Evolutionary conservation across 116 monocot genomes (phyloP), one percentile per base, ranked within the genome.

Genomic region (Dioscorea cayenensis): DNA sequence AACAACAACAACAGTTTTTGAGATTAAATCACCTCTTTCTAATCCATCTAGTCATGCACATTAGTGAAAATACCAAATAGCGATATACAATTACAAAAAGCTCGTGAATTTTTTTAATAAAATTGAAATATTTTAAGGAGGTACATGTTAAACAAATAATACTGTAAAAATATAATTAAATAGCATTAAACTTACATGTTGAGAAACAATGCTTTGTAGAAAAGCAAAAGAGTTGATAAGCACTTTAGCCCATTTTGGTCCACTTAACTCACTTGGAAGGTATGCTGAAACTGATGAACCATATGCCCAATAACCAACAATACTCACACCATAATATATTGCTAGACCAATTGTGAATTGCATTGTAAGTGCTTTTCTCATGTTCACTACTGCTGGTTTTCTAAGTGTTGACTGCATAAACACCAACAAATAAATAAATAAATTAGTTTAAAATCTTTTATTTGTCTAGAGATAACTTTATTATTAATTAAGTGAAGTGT

Each of bases 301-400:
- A 72, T 89, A 85, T 51, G 89, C 89, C 89, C 89, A 89, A 61
- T 89, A 89, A 4, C 89, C 89, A 25, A 72, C 69, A 28, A 89
- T 70, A 72, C 77, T 85, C 38, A 89, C 67, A 27, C 85, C 83
- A 36, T 89, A 89, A 52, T 85, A 89, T 48, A 75, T 63, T 35
- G 72, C 66, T 14, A 85, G 70, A 20, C 89, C 89, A 60, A 76
- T 22, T 27, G 89, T 79, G 58, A 55, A 89, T 48, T 89, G 89
- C 28, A 75, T 23, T 17, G 50, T 23, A 52, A 89, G 55, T 22
- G 89, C 89, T 60, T 78, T 85, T 49, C 78, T 75, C 89, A 83
- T 85, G 70, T 83, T 85, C 9, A 32, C 28, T 18, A 76, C 72
- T 17, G 28, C 83, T 12, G 89, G 89, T 27, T 82, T 75, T 9